Conservation (phyloP, 1,284 basidiomycete species). For the Trichosporon inkin region DNA sequence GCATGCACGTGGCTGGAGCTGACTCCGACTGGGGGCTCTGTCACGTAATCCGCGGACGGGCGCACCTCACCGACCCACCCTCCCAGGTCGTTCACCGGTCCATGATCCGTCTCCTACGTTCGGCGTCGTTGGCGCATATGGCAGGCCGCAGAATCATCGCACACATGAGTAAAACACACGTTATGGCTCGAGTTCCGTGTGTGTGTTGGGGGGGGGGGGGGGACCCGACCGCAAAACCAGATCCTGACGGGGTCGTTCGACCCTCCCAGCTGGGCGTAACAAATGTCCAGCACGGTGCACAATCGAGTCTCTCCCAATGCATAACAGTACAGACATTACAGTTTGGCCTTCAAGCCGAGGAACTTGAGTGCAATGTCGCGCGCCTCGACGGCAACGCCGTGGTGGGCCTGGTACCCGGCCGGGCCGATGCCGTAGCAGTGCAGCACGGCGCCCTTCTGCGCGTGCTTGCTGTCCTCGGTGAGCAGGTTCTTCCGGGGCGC, state of each 20-base stretch:
- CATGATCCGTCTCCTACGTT: no score
- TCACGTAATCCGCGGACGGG: slow-evolving; percentile 1
- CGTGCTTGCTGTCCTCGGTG: not conserved
- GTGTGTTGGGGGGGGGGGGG: no score
- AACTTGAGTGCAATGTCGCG: slow-evolving; percentile 31
- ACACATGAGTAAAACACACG: no score
- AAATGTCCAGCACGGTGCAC: no score
- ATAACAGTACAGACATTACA: slow-evolving; percentile 7
- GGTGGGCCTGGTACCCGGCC: slow-evolving; percentile 44
- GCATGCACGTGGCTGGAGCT: not conserved
- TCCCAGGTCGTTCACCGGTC: not conserved
- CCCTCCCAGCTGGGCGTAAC: no score
- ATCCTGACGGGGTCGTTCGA: no score
- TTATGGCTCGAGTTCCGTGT: no score
- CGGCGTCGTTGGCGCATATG: no score
- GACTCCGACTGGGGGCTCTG: not conserved
- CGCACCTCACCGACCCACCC: not conserved
- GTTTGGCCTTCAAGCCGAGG: slow-evolving; percentile 8
- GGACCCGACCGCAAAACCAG: no score
- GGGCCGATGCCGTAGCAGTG: slow-evolving; percentile 66
- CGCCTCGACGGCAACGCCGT: slow-evolving; percentile 48
- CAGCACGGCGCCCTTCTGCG: slow-evolving; percentile 52
- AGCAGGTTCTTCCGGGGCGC: slow-evolving; percentile 32
- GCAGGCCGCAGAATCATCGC: no score
- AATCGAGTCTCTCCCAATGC: no score